phyloP scores from a whole-genome alignment of 2,329 filamentous ascomycete species.

The Epichloe bromicola region DNA sequence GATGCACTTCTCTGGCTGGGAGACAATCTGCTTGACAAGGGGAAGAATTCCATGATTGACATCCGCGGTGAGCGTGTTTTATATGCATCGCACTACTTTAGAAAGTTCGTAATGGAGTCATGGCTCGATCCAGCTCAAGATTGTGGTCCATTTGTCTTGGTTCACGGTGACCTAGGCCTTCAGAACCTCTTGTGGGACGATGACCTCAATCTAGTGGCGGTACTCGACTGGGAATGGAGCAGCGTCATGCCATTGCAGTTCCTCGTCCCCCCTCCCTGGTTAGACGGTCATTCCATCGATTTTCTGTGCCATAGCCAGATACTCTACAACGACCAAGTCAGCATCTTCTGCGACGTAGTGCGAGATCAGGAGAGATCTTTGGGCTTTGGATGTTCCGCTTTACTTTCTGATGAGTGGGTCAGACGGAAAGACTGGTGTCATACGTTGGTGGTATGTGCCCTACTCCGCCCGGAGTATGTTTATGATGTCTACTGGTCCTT shows the following conservation, averaged over 20 bases:
- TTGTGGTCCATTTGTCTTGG: conserved; percentile 12
- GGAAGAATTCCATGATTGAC: not conserved
- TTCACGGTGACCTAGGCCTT: conserved; percentile 13
- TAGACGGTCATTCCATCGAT: not conserved
- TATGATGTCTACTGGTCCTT: not conserved
- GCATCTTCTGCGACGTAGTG: not conserved
- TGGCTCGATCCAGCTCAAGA: conserved; percentile 6
- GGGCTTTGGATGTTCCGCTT: not conserved
- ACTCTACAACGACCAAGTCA: not conserved
- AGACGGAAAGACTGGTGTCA: not conserved
- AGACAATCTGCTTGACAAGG: not conserved
- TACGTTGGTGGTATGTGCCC: not conserved
- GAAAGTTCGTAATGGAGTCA: conserved; percentile 1
- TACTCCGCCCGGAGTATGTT: not conserved
- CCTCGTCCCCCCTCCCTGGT: conserved; percentile 9
- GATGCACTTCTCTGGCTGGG: not conserved
- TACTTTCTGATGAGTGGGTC: not conserved
- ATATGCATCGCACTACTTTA: conserved; percentile 13
- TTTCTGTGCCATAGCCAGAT: not conserved
- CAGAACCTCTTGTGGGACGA: conserved; percentile 12
- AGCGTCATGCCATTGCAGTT: conserved; percentile 10
- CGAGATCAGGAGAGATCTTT: not conserved
- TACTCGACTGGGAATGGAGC: conserved; percentile 12
- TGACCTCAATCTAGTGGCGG: conserved; percentile 3
- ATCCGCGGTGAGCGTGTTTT: conserved; percentile 8